phyloP scores from a whole-genome alignment of 768 basidiomycete genomes.

The Hygrophorus pudorinus region DNA sequence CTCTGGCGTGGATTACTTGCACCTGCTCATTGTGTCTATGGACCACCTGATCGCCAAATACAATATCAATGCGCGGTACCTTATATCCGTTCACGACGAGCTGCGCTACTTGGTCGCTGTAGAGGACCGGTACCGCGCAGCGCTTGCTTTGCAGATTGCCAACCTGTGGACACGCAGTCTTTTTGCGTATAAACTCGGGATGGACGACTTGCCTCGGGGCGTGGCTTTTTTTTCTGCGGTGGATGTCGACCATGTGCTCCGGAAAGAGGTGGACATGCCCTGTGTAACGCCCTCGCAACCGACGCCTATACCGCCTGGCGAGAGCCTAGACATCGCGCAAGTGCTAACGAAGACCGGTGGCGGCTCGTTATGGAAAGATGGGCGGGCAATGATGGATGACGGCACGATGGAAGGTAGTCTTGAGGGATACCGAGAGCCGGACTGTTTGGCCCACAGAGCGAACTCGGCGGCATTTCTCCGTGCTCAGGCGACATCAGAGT shows the following conservation, averaged over 20 bases:
- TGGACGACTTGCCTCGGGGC: constrained; percentile 92
- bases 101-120: constrained; percentile 88
- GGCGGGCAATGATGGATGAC: constrained; percentile 40
- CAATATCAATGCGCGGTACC: constrained; percentile 81
- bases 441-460: constrained; percentile 61
- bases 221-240: constrained; percentile 97
- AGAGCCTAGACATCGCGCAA: constrained; percentile 63
- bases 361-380: constrained; percentile 56
- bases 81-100: constrained; percentile 97
- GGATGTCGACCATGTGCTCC: constrained; percentile 80
- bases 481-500: constrained; percentile 68
- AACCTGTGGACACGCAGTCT: constrained; percentile 91
- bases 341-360: constrained; percentile 60
- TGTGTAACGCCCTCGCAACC: constrained; percentile 94
- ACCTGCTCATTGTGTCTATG: constrained; percentile 94
- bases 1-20: constrained; percentile 96
- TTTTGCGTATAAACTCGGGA: constrained; percentile 88
- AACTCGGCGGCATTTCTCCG: constrained; percentile 54
- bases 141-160: constrained; percentile 87
- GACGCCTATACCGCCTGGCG: constrained; percentile 73
- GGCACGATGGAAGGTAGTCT: constrained; percentile 21
- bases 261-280: constrained; percentile 95
- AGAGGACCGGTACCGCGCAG: constrained; percentile 81
- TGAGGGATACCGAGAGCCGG: constrained; percentile 42
- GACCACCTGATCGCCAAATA: constrained; percentile 75